A percentile compares a stretch with the other conserved stretches of the same genome.
These are phyloP conservation scores for Gelatoporia subvermispora DNA, from an alignment of 768 basidiomycete species.

Conservation along the genomic window DNA sequence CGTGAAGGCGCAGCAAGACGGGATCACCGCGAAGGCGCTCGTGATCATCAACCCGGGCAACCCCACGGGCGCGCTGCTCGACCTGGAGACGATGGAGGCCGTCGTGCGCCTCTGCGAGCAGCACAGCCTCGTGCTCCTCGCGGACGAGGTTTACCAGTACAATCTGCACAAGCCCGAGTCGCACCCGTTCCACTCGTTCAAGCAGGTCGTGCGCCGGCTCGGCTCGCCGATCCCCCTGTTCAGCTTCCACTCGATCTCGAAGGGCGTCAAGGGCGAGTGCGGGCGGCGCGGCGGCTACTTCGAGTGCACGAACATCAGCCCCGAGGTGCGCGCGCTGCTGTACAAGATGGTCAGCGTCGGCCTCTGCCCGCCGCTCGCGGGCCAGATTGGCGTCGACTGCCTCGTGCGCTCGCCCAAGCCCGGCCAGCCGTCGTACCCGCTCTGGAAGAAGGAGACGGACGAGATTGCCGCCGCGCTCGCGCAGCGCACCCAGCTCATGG, in stretches of 20 bases:
- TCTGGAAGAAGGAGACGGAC: slow-evolving; percentile 83
- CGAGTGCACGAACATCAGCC: slow-evolving; percentile 78
- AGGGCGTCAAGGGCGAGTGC: slow-evolving; percentile 95
- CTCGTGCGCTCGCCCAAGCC: slow-evolving; percentile 78
- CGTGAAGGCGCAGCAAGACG: slow-evolving; percentile 55
- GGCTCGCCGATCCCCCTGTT: slow-evolving; percentile 77
- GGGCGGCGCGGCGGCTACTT: slow-evolving; percentile 97
- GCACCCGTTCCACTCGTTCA: slow-evolving; percentile 90
- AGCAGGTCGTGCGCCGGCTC: slow-evolving; percentile 70
- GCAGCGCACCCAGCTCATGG: slow-evolving; percentile 67
- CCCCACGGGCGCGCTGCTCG: slow-evolving; percentile 87
- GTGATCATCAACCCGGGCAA: slow-evolving; percentile 99
- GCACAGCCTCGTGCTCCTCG: slow-evolving; percentile 82
- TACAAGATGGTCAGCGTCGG: slow-evolving; percentile 96
- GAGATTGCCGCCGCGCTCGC: slow-evolving; percentile 73
- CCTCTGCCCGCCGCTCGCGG: slow-evolving; percentile 85
- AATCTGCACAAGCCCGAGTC: slow-evolving; percentile 72
- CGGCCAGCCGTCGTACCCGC: slow-evolving; percentile 69
- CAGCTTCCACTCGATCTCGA: slow-evolving; percentile 97
- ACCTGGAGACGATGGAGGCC: slow-evolving; percentile 60
- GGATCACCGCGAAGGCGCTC: slow-evolving; percentile 70
- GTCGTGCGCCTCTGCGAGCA: slow-evolving; percentile 85
- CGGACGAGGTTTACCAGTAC: slow-evolving; percentile 97
- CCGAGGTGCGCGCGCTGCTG: slow-evolving; percentile 76
- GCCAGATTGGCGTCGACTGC: slow-evolving; percentile 91